phyloP scores from a whole-genome alignment of 106 monocot species.

The Narthecium ossifragum region DNA sequence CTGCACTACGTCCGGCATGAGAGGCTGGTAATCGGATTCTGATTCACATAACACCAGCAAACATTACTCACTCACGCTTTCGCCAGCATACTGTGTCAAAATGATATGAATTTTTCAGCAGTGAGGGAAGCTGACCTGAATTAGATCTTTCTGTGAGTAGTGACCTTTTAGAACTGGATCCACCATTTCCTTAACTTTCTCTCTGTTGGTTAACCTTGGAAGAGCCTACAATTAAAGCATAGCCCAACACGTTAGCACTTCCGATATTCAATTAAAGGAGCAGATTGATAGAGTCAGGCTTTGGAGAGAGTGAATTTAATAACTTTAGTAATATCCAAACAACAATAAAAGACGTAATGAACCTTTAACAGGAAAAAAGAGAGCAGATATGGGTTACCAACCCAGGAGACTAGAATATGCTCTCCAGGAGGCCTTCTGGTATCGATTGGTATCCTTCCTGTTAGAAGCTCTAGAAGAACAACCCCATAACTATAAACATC shows the following conservation, averaged over 20 bases:
- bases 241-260: neutral
- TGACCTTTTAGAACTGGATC: conserved; percentile 77
- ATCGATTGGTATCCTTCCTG: conserved; percentile 73
- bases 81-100: neutral
- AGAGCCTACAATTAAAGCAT: conserved; percentile 44
- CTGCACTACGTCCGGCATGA: conserved; percentile 92
- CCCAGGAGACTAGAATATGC: conserved; percentile 86
- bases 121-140: conserved; percentile 40
- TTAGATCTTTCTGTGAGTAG: conserved; percentile 68
- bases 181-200: conserved; percentile 85
- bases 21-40: conserved; percentile 88
- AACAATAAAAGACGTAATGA: too few relatives aligned
- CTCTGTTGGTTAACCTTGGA: conserved; percentile 83
- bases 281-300: neutral
- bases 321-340: too few relatives aligned
- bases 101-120: neutral
- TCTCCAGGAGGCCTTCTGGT: conserved; percentile 59
- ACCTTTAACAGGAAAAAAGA: conserved; percentile 1
- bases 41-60: too few relatives aligned
- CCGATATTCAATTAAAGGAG: neutral
- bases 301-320: too few relatives aligned
- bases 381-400: conserved; percentile 19
- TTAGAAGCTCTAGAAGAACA: conserved; percentile 82
- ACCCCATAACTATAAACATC: conserved; percentile 98
- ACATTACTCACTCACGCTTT: neutral